phyloP scores from a whole-genome alignment of 148 eudicot genomes.

The Simmondsia chinensis region DNA sequence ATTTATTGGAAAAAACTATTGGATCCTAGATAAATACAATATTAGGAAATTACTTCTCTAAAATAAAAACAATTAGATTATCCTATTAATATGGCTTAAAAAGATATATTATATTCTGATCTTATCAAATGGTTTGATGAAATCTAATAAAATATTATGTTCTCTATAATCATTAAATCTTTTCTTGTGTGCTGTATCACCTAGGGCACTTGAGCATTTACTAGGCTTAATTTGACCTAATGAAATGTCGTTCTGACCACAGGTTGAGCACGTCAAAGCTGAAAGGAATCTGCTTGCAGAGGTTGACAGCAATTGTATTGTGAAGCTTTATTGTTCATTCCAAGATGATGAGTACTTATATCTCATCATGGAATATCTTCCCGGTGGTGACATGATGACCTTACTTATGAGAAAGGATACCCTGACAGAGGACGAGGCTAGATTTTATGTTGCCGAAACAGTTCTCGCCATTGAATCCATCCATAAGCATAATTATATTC shows the following conservation, averaged over 20 bases:
- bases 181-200: too few relatives aligned
- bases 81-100: too few relatives aligned
- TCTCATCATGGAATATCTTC: constrained; percentile 96
- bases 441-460: constrained; percentile 93
- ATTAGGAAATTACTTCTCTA: too few relatives aligned
- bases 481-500: constrained; percentile 87
- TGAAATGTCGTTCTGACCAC: constrained; percentile 17
- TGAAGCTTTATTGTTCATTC: constrained; percentile 90
- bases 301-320: constrained; percentile 97
- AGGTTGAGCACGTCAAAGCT: constrained; percentile 97
- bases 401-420: constrained; percentile 94
- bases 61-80: too few relatives aligned
- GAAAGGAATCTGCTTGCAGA: constrained; percentile 96
- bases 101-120: too few relatives aligned
- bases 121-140: too few relatives aligned
- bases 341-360: constrained; percentile 89
- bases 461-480: constrained; percentile 94
- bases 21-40: too few relatives aligned
- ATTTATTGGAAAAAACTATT: too few relatives aligned
- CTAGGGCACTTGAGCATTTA: too few relatives aligned
- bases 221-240: too few relatives aligned
- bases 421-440: constrained; percentile 79
- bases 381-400: constrained; percentile 99
- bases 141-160: too few relatives aligned
- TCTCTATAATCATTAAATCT: too few relatives aligned